A percentile compares a stretch with the other conserved stretches of the same genome.
Evolutionary conservation across 2,329 filamentous ascomycete species (phyloP).

Genomic region (Penicillium sp.): DNA sequence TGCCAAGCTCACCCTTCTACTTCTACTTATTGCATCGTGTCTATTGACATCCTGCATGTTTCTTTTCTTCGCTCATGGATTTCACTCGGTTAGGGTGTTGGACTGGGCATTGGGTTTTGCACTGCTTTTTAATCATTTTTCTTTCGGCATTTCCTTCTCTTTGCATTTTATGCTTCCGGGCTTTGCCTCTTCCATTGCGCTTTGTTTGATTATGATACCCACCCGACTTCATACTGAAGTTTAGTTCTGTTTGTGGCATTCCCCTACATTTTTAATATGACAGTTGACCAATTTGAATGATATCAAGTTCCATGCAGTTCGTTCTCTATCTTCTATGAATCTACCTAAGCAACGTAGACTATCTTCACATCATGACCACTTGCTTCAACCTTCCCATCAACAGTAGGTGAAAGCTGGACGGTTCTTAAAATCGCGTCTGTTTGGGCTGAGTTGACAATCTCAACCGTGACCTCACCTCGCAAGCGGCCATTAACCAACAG

Average conservation of each 20-base stretch:
- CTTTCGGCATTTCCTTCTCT: not conserved
- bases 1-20: not conserved
- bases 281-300: constrained; percentile 5
- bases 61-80: not conserved
- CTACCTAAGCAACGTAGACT: constrained; percentile 17
- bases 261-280: constrained; percentile 8
- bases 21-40: constrained; percentile 6
- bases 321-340: constrained; percentile 1
- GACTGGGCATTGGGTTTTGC: not conserved
- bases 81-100: not conserved
- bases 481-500: constrained; percentile 31
- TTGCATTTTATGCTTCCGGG: constrained; percentile 5
- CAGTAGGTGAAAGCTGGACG: constrained; percentile 16
- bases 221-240: constrained; percentile 18
- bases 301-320: not conserved
- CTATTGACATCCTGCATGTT: not conserved
- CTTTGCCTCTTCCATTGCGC: constrained; percentile 11
- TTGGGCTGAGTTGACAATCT: constrained; percentile 27
- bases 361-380: constrained; percentile 24
- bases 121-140: not conserved
- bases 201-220: constrained; percentile 24
- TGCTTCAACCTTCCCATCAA: constrained; percentile 18
- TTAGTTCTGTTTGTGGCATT: not conserved
- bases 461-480: constrained; percentile 18
- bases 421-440: constrained; percentile 27